Evolutionary conservation across 1,284 basidiomycete genomes (phyloP), one percentile per base, ranked within the genome.

Genomic region (Neotropicomus parvogracilis): DNA sequence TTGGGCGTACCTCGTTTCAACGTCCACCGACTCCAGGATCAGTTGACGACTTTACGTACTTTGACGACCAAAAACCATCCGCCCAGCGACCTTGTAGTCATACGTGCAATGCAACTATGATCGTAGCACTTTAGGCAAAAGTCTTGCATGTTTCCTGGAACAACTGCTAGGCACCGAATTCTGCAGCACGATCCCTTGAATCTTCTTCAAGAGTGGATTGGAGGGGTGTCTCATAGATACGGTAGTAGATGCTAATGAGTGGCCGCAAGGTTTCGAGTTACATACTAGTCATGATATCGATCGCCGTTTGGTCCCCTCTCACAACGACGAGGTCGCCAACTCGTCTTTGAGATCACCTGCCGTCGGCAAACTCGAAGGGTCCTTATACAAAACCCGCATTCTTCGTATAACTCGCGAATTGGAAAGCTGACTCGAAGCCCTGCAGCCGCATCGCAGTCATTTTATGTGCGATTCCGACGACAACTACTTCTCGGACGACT

Each of bases 381-480:
- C n/a, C n/a, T n/a, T n/a, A n/a, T n/a, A n/a, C n/a, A n/a, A n/a
- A n/a, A n/a, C n/a, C n/a, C n/a, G n/a, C n/a, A n/a, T n/a, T n/a
- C 24, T 24, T 24, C 24, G 24, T 8, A 24, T 24, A 24, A 24
- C 24, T 24, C 4, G 8, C 24, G 24, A 24, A 8, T 8, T 8
- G 24, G 24, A 24, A 24, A 24, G 24, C 8, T 8, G 24, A n/a
- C n/a, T n/a, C n/a, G n/a, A n/a, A n/a, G n/a, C n/a, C n/a, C n/a
- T n/a, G n/a, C 24, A 24, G 24, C 8, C 5, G 8, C 24, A 24
- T 24, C 8, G 39, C 10, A 39, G 36, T 33, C 17, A 42, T 43
- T 50, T 44, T 48, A 86, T 85, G 84, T 67, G 75, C 56, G 75
- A 76, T 65, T 80, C 76, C 27, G 86, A 88, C 62, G 86, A 88